A percentile compares a stretch with the other conserved stretches of the same genome.
Evolutionary conservation across 768 basidiomycete genomes (phyloP).

Genomic region (Rhodocollybia butyracea): DNA sequence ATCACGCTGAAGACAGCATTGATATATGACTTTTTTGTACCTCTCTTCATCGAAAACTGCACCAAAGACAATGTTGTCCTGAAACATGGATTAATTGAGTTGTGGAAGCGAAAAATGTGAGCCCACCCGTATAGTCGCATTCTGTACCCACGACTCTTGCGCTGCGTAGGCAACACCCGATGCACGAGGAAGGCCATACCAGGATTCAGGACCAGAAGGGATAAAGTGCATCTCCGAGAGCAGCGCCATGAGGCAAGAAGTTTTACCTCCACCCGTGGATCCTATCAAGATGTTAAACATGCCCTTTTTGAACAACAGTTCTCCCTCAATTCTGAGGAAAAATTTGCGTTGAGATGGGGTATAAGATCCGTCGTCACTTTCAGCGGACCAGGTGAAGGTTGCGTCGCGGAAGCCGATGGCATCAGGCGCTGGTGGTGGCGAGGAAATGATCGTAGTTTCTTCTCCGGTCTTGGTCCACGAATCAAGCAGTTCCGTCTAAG

Average conservation of each 20-base stretch:
- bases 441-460: not conserved
- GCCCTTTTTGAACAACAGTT: constrained; percentile 39
- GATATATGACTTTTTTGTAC: constrained; percentile 35
- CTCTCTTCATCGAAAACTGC: constrained; percentile 33
- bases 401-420: constrained; percentile 6
- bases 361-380: not conserved
- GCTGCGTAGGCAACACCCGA: constrained; percentile 58
- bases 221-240: constrained; percentile 43
- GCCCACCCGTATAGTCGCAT: constrained; percentile 48
- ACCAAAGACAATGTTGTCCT: constrained; percentile 45
- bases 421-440: constrained; percentile 1
- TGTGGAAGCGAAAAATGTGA: not conserved
- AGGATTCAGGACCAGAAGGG: constrained; percentile 35
- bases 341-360: constrained; percentile 30
- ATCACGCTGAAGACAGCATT: constrained; percentile 40
- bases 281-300: constrained; percentile 40
- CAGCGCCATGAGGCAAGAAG: constrained; percentile 30
- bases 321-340: constrained; percentile 34
- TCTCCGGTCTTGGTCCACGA: not conserved
- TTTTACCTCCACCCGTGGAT: constrained; percentile 38
- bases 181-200: constrained; percentile 47
- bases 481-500: constrained; percentile 5
- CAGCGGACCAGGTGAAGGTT: constrained; percentile 6
- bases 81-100: not conserved
- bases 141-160: constrained; percentile 64